Percentiles rank a stretch among this genome's conserved stretches.
Evolutionary conservation across 2,329 filamentous ascomycete genomes (phyloP).

Genomic region (Fusarium protoensiforme): DNA sequence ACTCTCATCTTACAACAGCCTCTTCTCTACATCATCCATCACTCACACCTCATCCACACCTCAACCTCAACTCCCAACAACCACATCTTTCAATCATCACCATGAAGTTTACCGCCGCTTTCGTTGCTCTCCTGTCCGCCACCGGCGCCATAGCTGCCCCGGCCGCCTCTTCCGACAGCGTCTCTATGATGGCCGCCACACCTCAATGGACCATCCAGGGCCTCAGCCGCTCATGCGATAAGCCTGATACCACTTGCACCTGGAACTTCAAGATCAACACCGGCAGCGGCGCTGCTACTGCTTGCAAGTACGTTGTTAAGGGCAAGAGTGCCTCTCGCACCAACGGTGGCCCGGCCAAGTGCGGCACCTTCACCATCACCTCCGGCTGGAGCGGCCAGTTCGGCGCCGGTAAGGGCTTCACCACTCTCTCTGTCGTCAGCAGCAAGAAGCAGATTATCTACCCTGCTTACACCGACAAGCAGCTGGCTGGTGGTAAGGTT

Average conservation of each 20-base stretch:
- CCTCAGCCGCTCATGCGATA: constrained; percentile 54
- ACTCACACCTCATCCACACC: background rate
- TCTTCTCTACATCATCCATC: background rate
- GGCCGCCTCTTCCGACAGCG: constrained; percentile 40
- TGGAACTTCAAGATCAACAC: constrained; percentile 58
- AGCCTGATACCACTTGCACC: constrained; percentile 52
- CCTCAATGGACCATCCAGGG: constrained; percentile 55
- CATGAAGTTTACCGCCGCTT: constrained; percentile 57
- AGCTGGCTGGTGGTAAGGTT: constrained; percentile 56
- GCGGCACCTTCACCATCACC: constrained; percentile 62
- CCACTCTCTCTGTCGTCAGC: constrained; percentile 60
- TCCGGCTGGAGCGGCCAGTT: constrained; percentile 68
- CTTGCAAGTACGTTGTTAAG: constrained; percentile 45
- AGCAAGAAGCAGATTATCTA: constrained; percentile 57
- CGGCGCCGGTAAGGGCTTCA: constrained; percentile 62
- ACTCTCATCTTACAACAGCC: background rate
- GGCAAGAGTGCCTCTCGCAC: constrained; percentile 48
- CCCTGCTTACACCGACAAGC: constrained; percentile 63
- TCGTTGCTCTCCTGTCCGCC: constrained; percentile 46
- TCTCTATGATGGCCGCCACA: constrained; percentile 53
- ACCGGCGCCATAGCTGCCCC: constrained; percentile 49
- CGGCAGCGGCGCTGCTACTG: constrained; percentile 51
- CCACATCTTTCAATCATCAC: constrained; percentile 35
- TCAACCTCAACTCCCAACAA: background rate
- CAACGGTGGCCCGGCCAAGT: constrained; percentile 53